A percentile compares a stretch with the other conserved stretches of the same genome.
Conservation (phyloP, 1,139 yeast species). For the Nadsonia starkeyi-henricii region DNA sequence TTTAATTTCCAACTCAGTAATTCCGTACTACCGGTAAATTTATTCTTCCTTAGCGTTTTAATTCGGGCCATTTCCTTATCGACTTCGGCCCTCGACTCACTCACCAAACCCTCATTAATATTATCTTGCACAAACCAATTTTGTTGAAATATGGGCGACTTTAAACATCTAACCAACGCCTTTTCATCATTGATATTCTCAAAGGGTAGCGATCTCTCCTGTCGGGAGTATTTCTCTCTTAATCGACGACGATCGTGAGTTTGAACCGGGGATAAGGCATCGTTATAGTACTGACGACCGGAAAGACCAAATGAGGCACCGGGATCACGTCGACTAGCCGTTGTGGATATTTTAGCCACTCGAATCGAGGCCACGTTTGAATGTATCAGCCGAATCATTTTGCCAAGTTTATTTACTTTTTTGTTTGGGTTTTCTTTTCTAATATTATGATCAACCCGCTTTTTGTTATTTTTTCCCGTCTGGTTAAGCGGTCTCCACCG, state of each 20-base stretch:
- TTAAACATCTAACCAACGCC: background rate
- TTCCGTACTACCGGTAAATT: background rate
- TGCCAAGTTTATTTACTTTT: no score
- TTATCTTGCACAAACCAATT: slow-evolving; percentile 5
- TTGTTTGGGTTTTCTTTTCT: no score
- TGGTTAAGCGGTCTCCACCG: no score
- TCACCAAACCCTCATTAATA: slow-evolving; percentile 1
- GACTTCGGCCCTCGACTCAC: slow-evolving; percentile 2
- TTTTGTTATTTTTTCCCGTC: no score
- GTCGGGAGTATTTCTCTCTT: background rate
- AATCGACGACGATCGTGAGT: background rate
- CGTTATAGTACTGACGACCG: background rate
- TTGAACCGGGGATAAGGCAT: background rate
- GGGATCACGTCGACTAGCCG: background rate
- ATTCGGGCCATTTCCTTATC: slow-evolving; percentile 1
- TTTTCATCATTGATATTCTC: background rate
- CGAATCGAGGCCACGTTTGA: no score
- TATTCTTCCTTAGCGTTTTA: background rate
- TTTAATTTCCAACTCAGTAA: background rate
- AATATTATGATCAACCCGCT: no score
- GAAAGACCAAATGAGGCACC: background rate
- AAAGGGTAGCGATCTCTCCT: background rate
- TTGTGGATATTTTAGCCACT: no score
- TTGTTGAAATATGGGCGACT: slow-evolving; percentile 4
- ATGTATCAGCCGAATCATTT: no score